Evolutionary conservation across 495 filamentous ascomycete genomes (phyloP).

Genomic region (Aspergillus ellipticus): DNA sequence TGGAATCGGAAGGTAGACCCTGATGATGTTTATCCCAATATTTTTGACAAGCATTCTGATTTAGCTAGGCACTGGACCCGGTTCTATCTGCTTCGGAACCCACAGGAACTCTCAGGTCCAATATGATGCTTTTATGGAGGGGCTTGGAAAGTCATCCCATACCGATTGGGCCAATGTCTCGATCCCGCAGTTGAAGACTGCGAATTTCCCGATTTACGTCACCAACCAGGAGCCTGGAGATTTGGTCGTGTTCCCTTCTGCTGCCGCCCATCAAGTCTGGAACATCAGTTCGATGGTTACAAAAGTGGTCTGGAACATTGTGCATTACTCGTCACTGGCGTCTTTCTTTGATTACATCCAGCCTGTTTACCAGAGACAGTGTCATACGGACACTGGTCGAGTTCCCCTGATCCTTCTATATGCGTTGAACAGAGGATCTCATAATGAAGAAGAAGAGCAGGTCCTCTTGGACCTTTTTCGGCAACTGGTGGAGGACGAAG

Average conservation of each 20-base stretch:
- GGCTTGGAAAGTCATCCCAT: slow-evolving; percentile 17
- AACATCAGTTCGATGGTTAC: slow-evolving; percentile 19
- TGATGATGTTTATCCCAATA: neutral
- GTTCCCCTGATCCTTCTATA: slow-evolving; percentile 18
- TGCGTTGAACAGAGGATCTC: slow-evolving; percentile 5
- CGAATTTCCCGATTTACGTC: slow-evolving; percentile 22
- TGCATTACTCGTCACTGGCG: slow-evolving; percentile 16
- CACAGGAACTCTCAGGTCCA: slow-evolving; percentile 13
- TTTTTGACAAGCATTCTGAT: neutral
- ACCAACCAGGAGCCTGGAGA: slow-evolving; percentile 20
- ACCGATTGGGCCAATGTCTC: slow-evolving; percentile 23
- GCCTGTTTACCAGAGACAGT: slow-evolving; percentile 18
- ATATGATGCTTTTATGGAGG: slow-evolving; percentile 22
- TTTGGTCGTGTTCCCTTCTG: slow-evolving; percentile 21
- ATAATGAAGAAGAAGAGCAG: neutral
- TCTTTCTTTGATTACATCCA: slow-evolving; percentile 21
- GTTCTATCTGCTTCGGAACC: slow-evolving; percentile 23
- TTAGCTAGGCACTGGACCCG: slow-evolving; percentile 8
- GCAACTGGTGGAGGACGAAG: slow-evolving; percentile 16
- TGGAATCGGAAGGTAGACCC: slow-evolving; percentile 18
- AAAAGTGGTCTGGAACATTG: slow-evolving; percentile 23
- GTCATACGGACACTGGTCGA: slow-evolving; percentile 20
- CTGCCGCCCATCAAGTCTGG: slow-evolving; percentile 24
- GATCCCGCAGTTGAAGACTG: slow-evolving; percentile 9
- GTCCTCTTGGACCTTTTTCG: slow-evolving; percentile 11